Percentiles rank a stretch among this genome's conserved stretches.
phyloP scores from a whole-genome alignment of 2,329 filamentous ascomycete species.

The Cercospora zeina region DNA sequence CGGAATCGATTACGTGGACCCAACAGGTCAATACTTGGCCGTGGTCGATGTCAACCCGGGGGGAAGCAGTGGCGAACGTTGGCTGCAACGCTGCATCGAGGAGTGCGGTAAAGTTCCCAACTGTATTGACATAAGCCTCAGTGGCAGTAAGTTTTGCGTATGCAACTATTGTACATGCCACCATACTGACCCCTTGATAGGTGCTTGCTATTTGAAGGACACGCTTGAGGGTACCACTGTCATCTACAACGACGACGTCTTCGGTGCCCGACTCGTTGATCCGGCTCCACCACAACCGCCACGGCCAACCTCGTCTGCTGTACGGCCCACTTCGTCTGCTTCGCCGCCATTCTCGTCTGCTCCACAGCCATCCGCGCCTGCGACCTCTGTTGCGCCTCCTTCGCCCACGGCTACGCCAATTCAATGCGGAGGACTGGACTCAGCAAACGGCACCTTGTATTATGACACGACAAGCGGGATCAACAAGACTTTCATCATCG shows the following conservation, averaged over 20 bases:
- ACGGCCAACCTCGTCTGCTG: background rate
- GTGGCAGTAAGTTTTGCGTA: slow-evolving; percentile 1
- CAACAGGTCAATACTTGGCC: slow-evolving; percentile 31
- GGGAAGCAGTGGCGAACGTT: slow-evolving; percentile 17
- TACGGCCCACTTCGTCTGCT: background rate
- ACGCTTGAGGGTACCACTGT: background rate
- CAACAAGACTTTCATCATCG: slow-evolving; percentile 32
- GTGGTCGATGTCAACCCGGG: background rate
- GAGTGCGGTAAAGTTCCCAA: slow-evolving; percentile 27
- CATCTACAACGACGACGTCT: background rate
- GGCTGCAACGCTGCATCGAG: slow-evolving; percentile 31
- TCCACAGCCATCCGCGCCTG: background rate
- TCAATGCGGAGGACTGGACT: slow-evolving; percentile 24
- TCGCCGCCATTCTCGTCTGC: background rate
- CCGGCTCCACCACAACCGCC: background rate
- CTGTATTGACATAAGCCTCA: slow-evolving; percentile 33
- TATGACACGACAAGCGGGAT: slow-evolving; percentile 28
- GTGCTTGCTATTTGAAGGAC: slow-evolving; percentile 20
- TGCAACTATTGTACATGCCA: background rate
- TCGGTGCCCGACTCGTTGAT: slow-evolving; percentile 8
- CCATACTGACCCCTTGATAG: background rate
- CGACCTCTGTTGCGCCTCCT: slow-evolving; percentile 19
- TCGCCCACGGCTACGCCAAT: background rate
- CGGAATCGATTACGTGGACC: slow-evolving; percentile 31
- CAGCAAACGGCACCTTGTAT: slow-evolving; percentile 28